Conservation (phyloP, 2,329 filamentous ascomycete species). For the Verticillium nubilum region DNA sequence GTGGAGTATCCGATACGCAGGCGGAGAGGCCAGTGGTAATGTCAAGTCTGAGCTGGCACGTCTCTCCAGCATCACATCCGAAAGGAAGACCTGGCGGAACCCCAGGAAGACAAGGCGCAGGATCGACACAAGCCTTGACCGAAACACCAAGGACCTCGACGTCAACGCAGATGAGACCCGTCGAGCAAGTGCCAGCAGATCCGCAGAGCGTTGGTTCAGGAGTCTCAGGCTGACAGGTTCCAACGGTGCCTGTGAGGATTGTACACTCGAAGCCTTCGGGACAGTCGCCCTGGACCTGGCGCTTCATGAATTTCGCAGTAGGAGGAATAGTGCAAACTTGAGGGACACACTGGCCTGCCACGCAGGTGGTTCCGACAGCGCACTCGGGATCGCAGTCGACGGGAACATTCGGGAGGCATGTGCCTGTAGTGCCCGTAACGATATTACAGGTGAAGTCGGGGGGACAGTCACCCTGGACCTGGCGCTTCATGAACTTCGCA, state of each 20-base stretch:
- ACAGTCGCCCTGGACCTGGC: not conserved
- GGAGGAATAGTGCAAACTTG: not conserved
- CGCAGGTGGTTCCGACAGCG: not conserved
- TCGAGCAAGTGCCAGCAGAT: not conserved
- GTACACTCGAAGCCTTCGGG: not conserved
- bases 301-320: not conserved
- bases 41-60: not conserved
- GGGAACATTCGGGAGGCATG: too few species aligned
- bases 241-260: not conserved
- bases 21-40: not conserved
- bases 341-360: not conserved
- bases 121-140: not conserved
- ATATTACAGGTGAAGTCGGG: too few species aligned
- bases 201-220: not conserved
- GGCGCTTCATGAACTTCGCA: too few species aligned
- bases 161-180: not conserved
- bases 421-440: too few species aligned
- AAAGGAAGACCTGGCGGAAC: not conserved
- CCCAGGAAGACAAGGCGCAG: not conserved
- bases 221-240: not conserved
- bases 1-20: not conserved
- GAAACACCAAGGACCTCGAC: not conserved
- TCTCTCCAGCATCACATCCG: not conserved
- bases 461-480: too few species aligned
- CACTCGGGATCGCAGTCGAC: too few species aligned